Base-by-base conservation (phyloP, 352 stramenopile genomes). In the Aphanomyces astaci region DNA sequence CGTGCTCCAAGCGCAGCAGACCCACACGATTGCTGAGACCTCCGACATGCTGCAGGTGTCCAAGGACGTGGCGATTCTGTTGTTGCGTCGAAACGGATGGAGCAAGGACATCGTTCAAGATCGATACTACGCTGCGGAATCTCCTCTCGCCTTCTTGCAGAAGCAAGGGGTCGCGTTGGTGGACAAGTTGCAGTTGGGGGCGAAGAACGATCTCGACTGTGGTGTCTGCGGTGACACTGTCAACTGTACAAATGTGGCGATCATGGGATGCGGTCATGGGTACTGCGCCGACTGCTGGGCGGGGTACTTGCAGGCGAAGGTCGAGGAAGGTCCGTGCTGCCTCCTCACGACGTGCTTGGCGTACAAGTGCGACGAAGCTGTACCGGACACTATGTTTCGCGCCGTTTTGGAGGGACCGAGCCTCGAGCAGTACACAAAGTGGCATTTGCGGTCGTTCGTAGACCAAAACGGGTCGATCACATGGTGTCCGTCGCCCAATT, bases 281-380 rank as follows among this genome's bases (percentile, higher is more conserved):
- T 97, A 96, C 74, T 97, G 88, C 74, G 71, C 78, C 52, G 78
- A 87, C 25, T 96, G 88, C 71, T 97, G 85, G 84, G 74, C 78
- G 31, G 80, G 84, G 40, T 79, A 79, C 48, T 65, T 78, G 54
- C 49, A 48, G 19, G 53, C 56, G 17, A 72, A 76, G 22, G 24
- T 78, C 11, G 56, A 75, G 22, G 88, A 96, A 66, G 89, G 89
- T 52, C 80, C 86, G 11, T 68, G 73, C 17, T 95, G 82, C 68
- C 76, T 96, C 24, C 74, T 76, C 52, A 75, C 79, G 25, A 84
- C 76, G 11, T 97, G 90, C 72, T 83, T 89, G 28, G 77, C 94
- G 54, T 77, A 87, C 24, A 75, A 81, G 46, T 96, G 90, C 74
- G 74, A 78, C 15, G 82, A 95, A 64, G 66, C 91, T 19, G 73